A percentile compares a stretch with the other conserved stretches of the same genome.
These are phyloP conservation scores for Cyberlindnera maclurae DNA, from an alignment of 805 yeast species.

Conservation along the genomic window DNA sequence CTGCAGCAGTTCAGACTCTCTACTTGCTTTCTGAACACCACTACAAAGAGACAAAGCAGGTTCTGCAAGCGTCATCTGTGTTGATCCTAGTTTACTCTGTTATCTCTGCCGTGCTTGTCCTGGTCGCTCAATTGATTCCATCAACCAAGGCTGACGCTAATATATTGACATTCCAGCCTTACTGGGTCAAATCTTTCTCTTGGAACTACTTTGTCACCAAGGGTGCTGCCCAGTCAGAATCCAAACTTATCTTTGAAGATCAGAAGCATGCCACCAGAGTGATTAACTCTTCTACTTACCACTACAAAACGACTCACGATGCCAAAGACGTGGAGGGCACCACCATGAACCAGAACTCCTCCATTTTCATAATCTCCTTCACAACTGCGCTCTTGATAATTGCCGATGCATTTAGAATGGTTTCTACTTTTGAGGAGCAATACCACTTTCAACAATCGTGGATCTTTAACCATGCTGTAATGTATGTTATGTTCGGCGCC, in stretches of 20 bases:
- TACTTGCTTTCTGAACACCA: constrained; percentile 41
- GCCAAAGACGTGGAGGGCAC: constrained; percentile 13
- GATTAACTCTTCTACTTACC: constrained; percentile 49
- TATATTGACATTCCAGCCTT: constrained; percentile 59
- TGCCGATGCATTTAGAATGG: constrained; percentile 44
- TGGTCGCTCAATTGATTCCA: constrained; percentile 45
- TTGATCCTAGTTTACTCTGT: constrained; percentile 46
- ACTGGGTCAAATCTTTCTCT: constrained; percentile 64
- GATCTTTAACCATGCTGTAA: constrained; percentile 49
- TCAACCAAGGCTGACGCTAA: constrained; percentile 46
- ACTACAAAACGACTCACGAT: constrained; percentile 26
- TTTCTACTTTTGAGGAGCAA: constrained; percentile 35
- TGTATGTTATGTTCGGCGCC: constrained; percentile 65
- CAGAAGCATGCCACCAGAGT: constrained; percentile 44
- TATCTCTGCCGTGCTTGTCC: constrained; percentile 44
- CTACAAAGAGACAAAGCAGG: constrained; percentile 46
- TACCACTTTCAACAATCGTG: constrained; percentile 30
- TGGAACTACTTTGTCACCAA: constrained; percentile 53
- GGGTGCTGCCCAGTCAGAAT: constrained; percentile 41
- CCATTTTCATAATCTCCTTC: constrained; percentile 36
- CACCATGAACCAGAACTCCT: constrained; percentile 40
- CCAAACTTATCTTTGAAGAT: constrained; percentile 27
- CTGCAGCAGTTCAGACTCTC: constrained; percentile 52
- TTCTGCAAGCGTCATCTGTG: constrained; percentile 44
- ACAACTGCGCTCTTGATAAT: constrained; percentile 44